Evolutionary conservation across 2,329 filamentous ascomycete genomes (phyloP).

Genomic region (Penicillium sp.): DNA sequence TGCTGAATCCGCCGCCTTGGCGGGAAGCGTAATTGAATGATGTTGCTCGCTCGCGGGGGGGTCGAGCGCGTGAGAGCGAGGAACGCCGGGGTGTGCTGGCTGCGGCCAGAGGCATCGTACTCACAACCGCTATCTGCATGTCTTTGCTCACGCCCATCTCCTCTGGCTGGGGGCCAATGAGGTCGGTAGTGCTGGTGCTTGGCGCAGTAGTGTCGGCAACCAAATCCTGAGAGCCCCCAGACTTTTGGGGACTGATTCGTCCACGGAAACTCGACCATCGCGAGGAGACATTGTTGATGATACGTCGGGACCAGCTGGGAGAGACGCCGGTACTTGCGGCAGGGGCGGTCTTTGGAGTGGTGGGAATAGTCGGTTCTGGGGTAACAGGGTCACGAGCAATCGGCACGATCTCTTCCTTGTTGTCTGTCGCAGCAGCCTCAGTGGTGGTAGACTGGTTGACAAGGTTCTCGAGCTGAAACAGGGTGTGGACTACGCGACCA

Average conservation of each 20-base stretch:
- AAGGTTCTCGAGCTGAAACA: constrained; percentile 34
- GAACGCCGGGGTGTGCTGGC: background rate
- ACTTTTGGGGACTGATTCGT: constrained; percentile 2
- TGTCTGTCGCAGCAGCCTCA: constrained; percentile 23
- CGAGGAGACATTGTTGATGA: constrained; percentile 17
- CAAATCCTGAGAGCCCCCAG: background rate
- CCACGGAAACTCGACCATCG: constrained; percentile 18
- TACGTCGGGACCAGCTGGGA: constrained; percentile 10
- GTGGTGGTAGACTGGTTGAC: constrained; percentile 27
- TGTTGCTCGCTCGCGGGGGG: background rate
- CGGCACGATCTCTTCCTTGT: background rate
- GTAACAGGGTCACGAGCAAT: background rate
- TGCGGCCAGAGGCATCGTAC: background rate
- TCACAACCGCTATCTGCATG: background rate
- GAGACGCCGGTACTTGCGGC: constrained; percentile 1
- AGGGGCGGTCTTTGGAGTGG: background rate
- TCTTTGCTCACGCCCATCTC: background rate
- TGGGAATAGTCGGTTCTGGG: background rate
- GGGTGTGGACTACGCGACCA: constrained; percentile 35
- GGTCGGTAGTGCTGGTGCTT: background rate
- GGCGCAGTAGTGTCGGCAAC: background rate
- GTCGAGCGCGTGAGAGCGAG: background rate
- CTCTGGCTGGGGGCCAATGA: background rate
- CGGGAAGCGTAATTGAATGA: constrained; percentile 1
- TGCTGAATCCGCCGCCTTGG: constrained; percentile 1